Base-by-base conservation (phyloP, 352 stramenopile genomes). In the Globisporangium okanoganense region DNA sequence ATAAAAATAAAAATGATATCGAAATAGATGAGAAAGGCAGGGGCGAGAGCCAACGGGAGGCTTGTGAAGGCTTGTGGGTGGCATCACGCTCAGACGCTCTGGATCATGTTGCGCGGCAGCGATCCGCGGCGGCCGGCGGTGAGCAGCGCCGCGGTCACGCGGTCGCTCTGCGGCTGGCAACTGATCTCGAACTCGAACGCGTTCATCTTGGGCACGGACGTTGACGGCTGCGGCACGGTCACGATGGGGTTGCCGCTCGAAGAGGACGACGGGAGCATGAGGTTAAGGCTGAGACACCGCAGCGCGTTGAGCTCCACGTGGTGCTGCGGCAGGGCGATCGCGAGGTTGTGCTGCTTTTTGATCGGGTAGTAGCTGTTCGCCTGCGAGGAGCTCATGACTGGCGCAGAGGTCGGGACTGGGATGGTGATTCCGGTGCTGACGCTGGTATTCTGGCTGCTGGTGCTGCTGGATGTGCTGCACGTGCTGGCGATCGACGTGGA, bases 271-370 rank as follows among this genome's bases (percentile, higher is more conserved):
- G 51, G 76, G n/a, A 84, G 68, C 75, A 84, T 84, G 31, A 79
- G 49, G 63, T 84, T 84, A 59, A 84, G 70, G 20, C 71, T 78
- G 25, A 84, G 62, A 78, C 75, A 81, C 59, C 75, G 57, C 59
- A 84, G 66, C 47, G 75, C 72, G 56, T 78, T 71, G 27, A 84
- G 65, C 64, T 84, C 75, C 50, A 73, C 47, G 54, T 78, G 56
- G 58, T 79, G 71, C 44, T 67, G 64, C 43, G 67, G 68, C 48
- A 58, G 57, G 27, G 57, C 57, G 20, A 57, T 24, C 27, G 57
- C 33, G 33, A 56, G 48, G 14, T 38, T 45, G 33, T 69, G 50
- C 60, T 77, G 40, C 38, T 61, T 52, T 22, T 52, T 41, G 49
- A 56, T 9, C 31, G 25, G 27, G 7, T 44, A 25, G 16, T 48